A percentile compares a stretch with the other conserved stretches of the same genome.
Evolutionary conservation across 441 rosid species (phyloP).

Genomic region (Pelargonium citronellum): DNA sequence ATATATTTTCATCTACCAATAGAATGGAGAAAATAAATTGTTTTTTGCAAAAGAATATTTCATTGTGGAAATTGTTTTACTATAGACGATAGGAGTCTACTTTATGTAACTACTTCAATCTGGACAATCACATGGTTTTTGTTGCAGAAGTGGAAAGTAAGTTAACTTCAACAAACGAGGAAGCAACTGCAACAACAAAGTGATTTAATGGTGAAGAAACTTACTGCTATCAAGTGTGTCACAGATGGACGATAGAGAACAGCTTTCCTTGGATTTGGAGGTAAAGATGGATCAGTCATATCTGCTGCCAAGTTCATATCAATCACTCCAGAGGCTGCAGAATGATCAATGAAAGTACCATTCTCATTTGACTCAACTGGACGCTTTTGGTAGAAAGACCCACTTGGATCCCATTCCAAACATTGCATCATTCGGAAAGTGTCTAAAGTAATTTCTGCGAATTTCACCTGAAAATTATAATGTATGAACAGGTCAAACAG

Average conservation of each 20-base stretch:
- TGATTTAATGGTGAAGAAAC: constrained; percentile 28
- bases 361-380: constrained; percentile 55
- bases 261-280: constrained; percentile 85
- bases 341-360: constrained; percentile 62
- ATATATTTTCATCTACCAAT: background rate
- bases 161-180: background rate
- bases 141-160: background rate
- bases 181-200: constrained; percentile 10
- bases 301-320: constrained; percentile 68
- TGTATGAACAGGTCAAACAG: constrained; percentile 14
- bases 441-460: constrained; percentile 86
- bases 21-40: background rate
- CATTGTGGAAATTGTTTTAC: background rate
- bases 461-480: constrained; percentile 63
- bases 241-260: constrained; percentile 80
- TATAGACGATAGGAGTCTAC: background rate
- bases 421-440: constrained; percentile 84
- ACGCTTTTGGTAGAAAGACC: constrained; percentile 57
- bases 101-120: background rate
- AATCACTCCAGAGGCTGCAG: constrained; percentile 71
- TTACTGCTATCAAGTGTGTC: constrained; percentile 77
- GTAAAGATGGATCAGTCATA: constrained; percentile 64
- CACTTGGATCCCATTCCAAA: constrained; percentile 92
- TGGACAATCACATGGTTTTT: background rate
- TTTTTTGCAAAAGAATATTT: background rate